Evolutionary conservation across 371 early-diverging fungal genomes (phyloP).

Genomic region (Syncephalastrum sp.): DNA sequence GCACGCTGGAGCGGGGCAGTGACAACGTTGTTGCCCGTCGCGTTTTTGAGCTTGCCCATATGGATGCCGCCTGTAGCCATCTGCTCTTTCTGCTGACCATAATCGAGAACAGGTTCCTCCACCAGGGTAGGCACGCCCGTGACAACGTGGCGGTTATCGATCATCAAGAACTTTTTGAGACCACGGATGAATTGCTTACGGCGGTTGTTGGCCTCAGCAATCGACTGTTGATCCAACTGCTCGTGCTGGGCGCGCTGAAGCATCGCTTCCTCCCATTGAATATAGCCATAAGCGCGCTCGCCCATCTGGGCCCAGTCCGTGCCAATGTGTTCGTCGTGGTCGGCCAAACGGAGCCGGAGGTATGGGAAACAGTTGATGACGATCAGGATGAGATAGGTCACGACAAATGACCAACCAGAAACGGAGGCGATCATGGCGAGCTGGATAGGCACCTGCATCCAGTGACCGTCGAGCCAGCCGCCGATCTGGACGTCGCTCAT

Average conservation of each 20-base stretch:
- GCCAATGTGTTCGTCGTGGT: slow-evolving; percentile 60
- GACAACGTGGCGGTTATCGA: slow-evolving; percentile 23
- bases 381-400: slow-evolving; percentile 59
- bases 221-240: background rate
- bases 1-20: too few relatives aligned
- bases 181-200: slow-evolving; percentile 10
- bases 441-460: slow-evolving; percentile 64
- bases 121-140: slow-evolving; percentile 37
- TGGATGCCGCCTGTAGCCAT: slow-evolving; percentile 15
- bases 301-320: slow-evolving; percentile 68
- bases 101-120: slow-evolving; percentile 41
- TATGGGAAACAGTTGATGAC: slow-evolving; percentile 51
- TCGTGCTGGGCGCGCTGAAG: slow-evolving; percentile 2
- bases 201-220: slow-evolving; percentile 1
- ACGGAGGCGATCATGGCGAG: slow-evolving; percentile 56
- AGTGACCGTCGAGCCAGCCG: slow-evolving; percentile 71
- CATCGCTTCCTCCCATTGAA: slow-evolving; percentile 39
- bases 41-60: slow-evolving; percentile 7
- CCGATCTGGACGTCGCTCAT: slow-evolving; percentile 44
- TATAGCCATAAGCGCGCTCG: slow-evolving; percentile 65
- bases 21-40: slow-evolving; percentile 11
- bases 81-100: slow-evolving; percentile 31
- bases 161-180: slow-evolving; percentile 24
- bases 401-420: slow-evolving; percentile 61
- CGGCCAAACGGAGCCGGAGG: slow-evolving; percentile 53